phyloP scores from a whole-genome alignment of 1,284 basidiomycete genomes.

The Crepidotus sp. region DNA sequence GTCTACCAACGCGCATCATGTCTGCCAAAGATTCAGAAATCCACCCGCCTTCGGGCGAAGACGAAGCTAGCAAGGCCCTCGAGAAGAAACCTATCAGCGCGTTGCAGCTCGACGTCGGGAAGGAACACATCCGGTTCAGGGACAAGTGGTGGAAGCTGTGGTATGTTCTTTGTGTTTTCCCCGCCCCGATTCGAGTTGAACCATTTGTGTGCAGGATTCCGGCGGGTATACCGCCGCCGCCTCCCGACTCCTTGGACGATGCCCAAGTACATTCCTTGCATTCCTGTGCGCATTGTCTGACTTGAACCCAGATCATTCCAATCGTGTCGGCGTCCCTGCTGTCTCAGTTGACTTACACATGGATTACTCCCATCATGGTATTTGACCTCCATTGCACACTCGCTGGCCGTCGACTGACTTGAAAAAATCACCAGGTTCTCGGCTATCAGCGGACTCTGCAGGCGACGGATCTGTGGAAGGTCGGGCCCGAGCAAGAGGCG shows the following conservation, averaged over 20 bases:
- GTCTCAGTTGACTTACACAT: conserved; percentile 51
- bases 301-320: conserved; percentile 38
- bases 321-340: conserved; percentile 49
- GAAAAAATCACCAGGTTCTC: conserved; percentile 21
- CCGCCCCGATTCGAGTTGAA: neutral
- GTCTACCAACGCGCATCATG: conserved; percentile 2
- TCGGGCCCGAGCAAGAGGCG: conserved; percentile 47
- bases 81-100: conserved; percentile 12
- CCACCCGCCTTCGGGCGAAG: conserved; percentile 5
- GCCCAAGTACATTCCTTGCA: conserved; percentile 33
- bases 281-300: neutral
- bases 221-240: conserved; percentile 46
- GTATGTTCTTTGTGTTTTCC: conserved; percentile 19
- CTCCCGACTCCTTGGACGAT: conserved; percentile 48
- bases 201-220: conserved; percentile 44
- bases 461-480: conserved; percentile 66
- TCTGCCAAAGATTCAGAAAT: conserved; percentile 1
- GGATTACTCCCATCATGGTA: conserved; percentile 67
- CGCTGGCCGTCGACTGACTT: neutral
- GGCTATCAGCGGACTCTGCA: conserved; percentile 66
- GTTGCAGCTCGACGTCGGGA: conserved; percentile 39
- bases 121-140: conserved; percentile 35
- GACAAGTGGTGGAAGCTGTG: conserved; percentile 44
- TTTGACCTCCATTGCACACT: conserved; percentile 1
- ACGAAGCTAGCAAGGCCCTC: conserved; percentile 7